These are phyloP conservation scores for Xanthoconium purpureum DNA, from an alignment of 768 basidiomycete species.

Conservation along the genomic window DNA sequence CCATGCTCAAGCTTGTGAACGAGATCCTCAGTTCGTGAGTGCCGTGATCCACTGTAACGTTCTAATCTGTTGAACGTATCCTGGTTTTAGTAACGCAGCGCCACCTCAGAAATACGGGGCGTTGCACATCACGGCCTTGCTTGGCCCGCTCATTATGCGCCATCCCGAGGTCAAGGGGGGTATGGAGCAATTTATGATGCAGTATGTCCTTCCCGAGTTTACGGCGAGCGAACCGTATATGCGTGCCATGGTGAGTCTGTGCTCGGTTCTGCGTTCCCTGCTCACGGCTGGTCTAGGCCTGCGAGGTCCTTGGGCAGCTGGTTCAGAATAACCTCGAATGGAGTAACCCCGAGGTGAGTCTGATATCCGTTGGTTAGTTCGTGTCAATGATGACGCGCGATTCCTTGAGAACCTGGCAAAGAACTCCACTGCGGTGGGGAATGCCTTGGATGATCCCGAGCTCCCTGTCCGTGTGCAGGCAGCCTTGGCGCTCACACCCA, in stretches of 20 bases:
- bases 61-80: neutral
- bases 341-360: conserved; percentile 56
- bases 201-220: conserved; percentile 75
- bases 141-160: conserved; percentile 78
- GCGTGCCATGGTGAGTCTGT: conserved; percentile 64
- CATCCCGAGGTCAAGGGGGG: conserved; percentile 75
- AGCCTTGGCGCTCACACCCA: conserved; percentile 73
- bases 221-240: conserved; percentile 64
- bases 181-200: conserved; percentile 75
- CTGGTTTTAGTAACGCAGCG: conserved; percentile 41
- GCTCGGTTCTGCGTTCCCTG: neutral
- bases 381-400: neutral
- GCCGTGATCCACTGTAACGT: neutral
- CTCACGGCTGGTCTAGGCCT: conserved; percentile 48
- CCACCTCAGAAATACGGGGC: conserved; percentile 78
- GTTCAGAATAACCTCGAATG: conserved; percentile 68
- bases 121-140: conserved; percentile 74
- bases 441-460: conserved; percentile 71
- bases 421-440: conserved; percentile 63
- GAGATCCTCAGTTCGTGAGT: conserved; percentile 64
- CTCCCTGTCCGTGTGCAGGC: conserved; percentile 85
- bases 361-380: neutral
- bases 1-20: conserved; percentile 77
- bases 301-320: conserved; percentile 75
- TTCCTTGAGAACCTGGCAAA: conserved; percentile 52